Evolutionary conservation across 164 flowering plant genomes (phyloP).

Genomic region (Chloranthus sessilifolius): DNA sequence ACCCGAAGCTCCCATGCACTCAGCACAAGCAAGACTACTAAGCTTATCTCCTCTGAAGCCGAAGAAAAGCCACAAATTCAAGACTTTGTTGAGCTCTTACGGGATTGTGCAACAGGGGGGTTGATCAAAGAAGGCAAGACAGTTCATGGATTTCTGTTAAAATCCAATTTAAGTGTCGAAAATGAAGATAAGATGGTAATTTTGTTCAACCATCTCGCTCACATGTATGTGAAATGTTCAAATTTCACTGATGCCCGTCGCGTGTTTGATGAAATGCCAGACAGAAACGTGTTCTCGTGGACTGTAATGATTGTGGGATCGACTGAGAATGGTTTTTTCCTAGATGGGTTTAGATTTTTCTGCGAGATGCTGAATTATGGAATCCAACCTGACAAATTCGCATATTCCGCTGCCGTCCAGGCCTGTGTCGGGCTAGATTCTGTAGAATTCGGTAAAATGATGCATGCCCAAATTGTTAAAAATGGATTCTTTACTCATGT

Average conservation of each 20-base stretch:
- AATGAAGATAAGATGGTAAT: constrained; percentile 23
- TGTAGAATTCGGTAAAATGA: constrained; percentile 38
- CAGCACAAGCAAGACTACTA: constrained; percentile 2
- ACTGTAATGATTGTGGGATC: constrained; percentile 60
- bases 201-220: constrained; percentile 40
- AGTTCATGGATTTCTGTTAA: constrained; percentile 52
- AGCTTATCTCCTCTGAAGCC: constrained; percentile 2
- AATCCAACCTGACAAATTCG: constrained; percentile 38
- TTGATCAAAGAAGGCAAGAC: constrained; percentile 29
- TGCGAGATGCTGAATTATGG: constrained; percentile 33
- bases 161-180: no score
- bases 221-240: constrained; percentile 45
- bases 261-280: constrained; percentile 40
- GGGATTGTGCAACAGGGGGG: constrained; percentile 26
- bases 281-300: constrained; percentile 53
- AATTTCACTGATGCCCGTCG: constrained; percentile 27
- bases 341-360: constrained; percentile 39
- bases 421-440: constrained; percentile 41
- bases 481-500: constrained; percentile 30
- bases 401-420: constrained; percentile 40
- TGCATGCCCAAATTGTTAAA: constrained; percentile 44
- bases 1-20: constrained; percentile 9
- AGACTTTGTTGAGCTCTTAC: constrained; percentile 31
- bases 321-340: constrained; percentile 27
- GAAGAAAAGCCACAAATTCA: constrained; percentile 12